Evolutionary conservation across 2,329 filamentous ascomycete genomes (phyloP), one percentile per base, ranked within the genome.

Genomic region (Albifimbria verrucaria): DNA sequence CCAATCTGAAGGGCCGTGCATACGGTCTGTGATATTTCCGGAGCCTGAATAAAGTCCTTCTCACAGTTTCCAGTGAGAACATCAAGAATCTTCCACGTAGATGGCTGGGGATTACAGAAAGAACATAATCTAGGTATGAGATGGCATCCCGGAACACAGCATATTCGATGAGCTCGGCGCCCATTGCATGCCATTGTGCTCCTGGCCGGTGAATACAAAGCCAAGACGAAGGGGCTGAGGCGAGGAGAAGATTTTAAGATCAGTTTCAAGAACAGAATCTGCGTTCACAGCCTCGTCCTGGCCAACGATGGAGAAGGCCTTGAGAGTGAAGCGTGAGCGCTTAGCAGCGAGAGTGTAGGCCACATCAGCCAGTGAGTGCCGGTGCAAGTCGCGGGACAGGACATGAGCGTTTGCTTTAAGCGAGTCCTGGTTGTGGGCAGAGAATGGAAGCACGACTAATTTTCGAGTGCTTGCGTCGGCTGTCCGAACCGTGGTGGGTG

Each of bases 1-100:
- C 22, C 50, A 47, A 51, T 51, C 42, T 51, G 50, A 17, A 51
- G 2, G n/a, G 43, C 50, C 4, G 50, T 46, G 20, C 50, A 51
- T 12, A 22, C 41, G 6, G 42, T 15, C 42, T 51, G 50, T 4
- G 49, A 51, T 5, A 51, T 23, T 9, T 23, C 49, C 15, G 49
- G 20, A 5, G 17, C 20, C 26, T 32, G 26, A 10, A 51, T 44
- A 9, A 20, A 15, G 22, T 18, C n/a, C 7, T 7, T 6, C 20
- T 48, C 45, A 24, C 24, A 48, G 7, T 17, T 22, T 15, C 39
- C 49, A 26, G 45, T 10, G 10, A 48, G 18, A 32, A 28, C 21
- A n/a, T 28, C 24, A 17, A 17, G 6, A 18, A 48, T 15, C 10
- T 7, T 26, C 45, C 45, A 48, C 23, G 45, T 4, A n/a, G 45